Conservation (phyloP, 139 green algal genomes). For the Ostreobium quekettii region DNA sequence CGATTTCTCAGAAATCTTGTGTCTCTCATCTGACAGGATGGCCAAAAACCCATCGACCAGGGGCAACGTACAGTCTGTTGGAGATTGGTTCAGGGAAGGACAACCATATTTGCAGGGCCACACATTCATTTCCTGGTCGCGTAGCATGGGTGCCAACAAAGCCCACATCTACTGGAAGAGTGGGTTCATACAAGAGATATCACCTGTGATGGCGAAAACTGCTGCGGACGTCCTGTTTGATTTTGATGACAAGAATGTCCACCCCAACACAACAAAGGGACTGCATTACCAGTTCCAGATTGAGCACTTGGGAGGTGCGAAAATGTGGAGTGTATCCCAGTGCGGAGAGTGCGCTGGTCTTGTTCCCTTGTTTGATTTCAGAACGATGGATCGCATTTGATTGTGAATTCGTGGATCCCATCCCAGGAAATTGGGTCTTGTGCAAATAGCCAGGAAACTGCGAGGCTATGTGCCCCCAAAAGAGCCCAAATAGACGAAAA, state of each 20-base stretch:
- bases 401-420: too few relatives aligned
- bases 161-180: not conserved
- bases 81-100: not conserved
- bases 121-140: not conserved
- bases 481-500: too few relatives aligned
- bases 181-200: not conserved
- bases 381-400: too few relatives aligned
- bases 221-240: not conserved
- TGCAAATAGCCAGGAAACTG: too few relatives aligned
- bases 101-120: not conserved
- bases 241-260: not conserved
- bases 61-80: too few relatives aligned
- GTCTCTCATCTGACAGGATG: too few relatives aligned
- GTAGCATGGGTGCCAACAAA: not conserved
- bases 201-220: not conserved
- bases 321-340: too few relatives aligned
- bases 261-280: not conserved
- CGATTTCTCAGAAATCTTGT: too few relatives aligned
- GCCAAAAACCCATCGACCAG: too few relatives aligned
- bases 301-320: not conserved
- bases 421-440: too few relatives aligned
- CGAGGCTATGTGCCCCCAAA: too few relatives aligned
- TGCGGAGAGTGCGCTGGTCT: not conserved
- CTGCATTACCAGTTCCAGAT: not conserved
- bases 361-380: not conserved